Evolutionary conservation across 2,329 filamentous ascomycete species (phyloP), one percentile per base, ranked within the genome.

Genomic region (Fusarium heterosporum): DNA sequence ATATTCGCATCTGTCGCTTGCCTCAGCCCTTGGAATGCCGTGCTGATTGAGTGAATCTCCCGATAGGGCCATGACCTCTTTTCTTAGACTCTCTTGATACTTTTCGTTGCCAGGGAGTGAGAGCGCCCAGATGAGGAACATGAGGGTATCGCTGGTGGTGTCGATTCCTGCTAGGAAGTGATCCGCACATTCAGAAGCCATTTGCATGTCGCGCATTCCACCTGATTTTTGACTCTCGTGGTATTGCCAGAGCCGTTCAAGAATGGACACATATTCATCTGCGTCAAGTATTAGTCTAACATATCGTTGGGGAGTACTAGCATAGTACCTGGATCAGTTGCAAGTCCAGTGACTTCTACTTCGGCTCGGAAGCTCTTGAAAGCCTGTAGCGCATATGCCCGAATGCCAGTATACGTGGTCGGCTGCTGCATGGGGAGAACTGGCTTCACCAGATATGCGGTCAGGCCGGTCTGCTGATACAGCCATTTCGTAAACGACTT

Each of bases 161-260:
- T 86, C 82, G 11, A 85, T 83, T 0, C 83, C 84, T 0, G 84
- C 84, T 1, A 83, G 75, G 13, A 86, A 77, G 58, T 87, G 84
- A 53, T 87, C 84, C 1, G 84, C 83, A 13, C 78, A 80, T 71
- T 87, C 84, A 0, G 83, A 83, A 1, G 84, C 84, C 38, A 84
- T 81, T 19, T 85, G 81, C 8, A 84, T 66, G 30, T 81, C 79
- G 11, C 77, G 73, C 5, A 84, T 68, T 4, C 71, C 66, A 10
- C 54, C 54, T 4, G 65, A 55, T 30, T 72, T 76, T 4, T 71
- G 66, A 8, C 70, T 57, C 19, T 73, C 19, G 36, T 78, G 75
- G 32, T 77, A 64, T 17, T 75, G 68, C 74, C 78, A 80, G 5
- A 84, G 73, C 9, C 74, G 74, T 1, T 70, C 72, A 10, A 83